Evolutionary conservation across 306 rosid species (phyloP).

Genomic region (Mimosa pudica): DNA sequence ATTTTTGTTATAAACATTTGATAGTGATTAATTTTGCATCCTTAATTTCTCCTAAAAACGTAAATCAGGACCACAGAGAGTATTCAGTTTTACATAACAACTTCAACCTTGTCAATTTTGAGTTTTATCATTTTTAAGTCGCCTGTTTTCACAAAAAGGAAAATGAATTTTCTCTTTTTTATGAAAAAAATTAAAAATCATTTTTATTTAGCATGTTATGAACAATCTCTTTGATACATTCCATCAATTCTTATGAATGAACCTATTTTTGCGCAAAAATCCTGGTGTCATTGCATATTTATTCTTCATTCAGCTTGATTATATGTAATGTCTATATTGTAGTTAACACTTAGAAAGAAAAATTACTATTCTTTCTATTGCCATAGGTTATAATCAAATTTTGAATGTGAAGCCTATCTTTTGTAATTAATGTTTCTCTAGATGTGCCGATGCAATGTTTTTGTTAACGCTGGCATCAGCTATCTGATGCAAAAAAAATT

Average conservation of each 20-base stretch:
- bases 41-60: no score
- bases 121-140: neutral
- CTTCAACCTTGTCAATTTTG: slow-evolving; percentile 12
- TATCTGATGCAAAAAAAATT: neutral
- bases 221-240: neutral
- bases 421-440: neutral
- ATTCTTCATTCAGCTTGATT: neutral
- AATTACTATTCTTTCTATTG: neutral
- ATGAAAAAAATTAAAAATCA: neutral
- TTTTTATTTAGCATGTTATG: neutral
- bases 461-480: neutral
- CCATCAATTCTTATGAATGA: neutral
- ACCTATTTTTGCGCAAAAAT: neutral
- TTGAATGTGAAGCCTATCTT: slow-evolving; percentile 4
- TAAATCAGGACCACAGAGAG: neutral
- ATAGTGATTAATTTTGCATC: no score
- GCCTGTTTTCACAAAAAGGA: neutral
- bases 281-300: neutral
- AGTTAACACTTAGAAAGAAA: neutral
- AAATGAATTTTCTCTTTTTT: neutral
- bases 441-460: neutral
- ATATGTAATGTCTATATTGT: neutral
- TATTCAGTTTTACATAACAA: slow-evolving; percentile 15
- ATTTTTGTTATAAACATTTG: no score
- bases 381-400: neutral